A percentile compares a stretch with the other conserved stretches of the same genome.
Conservation (phyloP, 192 early-diverging fungal species). For the Umbelopsis ramanniana region DNA sequence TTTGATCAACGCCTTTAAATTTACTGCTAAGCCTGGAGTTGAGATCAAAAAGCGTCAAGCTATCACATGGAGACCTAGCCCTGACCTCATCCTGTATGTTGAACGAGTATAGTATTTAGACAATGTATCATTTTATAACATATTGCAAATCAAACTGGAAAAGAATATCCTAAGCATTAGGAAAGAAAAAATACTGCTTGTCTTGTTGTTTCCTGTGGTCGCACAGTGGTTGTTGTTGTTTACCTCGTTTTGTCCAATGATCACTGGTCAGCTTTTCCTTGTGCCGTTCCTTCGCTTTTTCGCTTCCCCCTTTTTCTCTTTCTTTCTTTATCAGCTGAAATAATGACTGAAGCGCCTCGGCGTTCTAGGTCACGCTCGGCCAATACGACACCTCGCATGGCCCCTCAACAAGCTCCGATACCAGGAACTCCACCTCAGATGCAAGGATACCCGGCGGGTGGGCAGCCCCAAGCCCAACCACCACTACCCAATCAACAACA, state of each 20-base stretch:
- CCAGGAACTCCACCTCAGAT: slow-evolving; percentile 16
- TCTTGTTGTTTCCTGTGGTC: slow-evolving; percentile 19
- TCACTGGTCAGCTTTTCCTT: slow-evolving; percentile 1
- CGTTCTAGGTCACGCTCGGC: slow-evolving; percentile 23
- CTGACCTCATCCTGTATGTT: slow-evolving; percentile 45
- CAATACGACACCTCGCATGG: slow-evolving; percentile 17
- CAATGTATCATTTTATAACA: background rate
- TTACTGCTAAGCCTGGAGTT: slow-evolving; percentile 46
- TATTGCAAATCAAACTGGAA: slow-evolving; percentile 16
- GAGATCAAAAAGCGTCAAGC: slow-evolving; percentile 45
- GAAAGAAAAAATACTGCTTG: background rate
- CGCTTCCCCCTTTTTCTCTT: background rate
- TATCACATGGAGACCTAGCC: slow-evolving; percentile 51
- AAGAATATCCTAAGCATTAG: background rate
- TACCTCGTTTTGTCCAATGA: slow-evolving; percentile 23
- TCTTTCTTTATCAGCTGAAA: slow-evolving; percentile 14
- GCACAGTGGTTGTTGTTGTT: slow-evolving; percentile 24
- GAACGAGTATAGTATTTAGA: slow-evolving; percentile 24
- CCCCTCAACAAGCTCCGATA: slow-evolving; percentile 15
- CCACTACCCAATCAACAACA: background rate
- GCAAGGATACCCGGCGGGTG: background rate
- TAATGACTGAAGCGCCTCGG: slow-evolving; percentile 24
- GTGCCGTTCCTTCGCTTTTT: background rate
- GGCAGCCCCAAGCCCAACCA: background rate
- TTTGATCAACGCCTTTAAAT: slow-evolving; percentile 46